Conservation (phyloP, 2,329 filamentous ascomycete species). For the Fusarium sp. region DNA sequence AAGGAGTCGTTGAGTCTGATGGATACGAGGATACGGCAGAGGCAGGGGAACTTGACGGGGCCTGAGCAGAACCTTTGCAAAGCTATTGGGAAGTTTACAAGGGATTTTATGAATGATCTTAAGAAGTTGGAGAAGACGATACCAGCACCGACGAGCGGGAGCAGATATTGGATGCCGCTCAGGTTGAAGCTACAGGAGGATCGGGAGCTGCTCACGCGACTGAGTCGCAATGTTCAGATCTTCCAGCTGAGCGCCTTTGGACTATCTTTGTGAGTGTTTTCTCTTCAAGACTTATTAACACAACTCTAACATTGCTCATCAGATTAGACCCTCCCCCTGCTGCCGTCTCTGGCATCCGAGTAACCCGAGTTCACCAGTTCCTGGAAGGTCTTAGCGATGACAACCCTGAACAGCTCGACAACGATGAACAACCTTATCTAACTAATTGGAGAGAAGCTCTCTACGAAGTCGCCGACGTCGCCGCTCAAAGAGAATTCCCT, state of each 20-base stretch:
- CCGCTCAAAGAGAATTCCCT: slow-evolving; percentile 5
- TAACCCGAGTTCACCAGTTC: slow-evolving; percentile 2
- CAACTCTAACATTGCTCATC: neutral
- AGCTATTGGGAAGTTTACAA: slow-evolving; percentile 9
- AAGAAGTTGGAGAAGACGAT: slow-evolving; percentile 1
- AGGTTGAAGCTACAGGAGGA: slow-evolving; percentile 10
- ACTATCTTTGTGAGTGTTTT: slow-evolving; percentile 5
- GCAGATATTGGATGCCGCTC: neutral
- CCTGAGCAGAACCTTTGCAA: slow-evolving; percentile 19
- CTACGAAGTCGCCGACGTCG: slow-evolving; percentile 12
- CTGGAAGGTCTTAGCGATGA: slow-evolving; percentile 11
- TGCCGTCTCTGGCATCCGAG: neutral
- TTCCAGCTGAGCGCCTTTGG: slow-evolving; percentile 19
- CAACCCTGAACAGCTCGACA: slow-evolving; percentile 5
- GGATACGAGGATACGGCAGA: slow-evolving; percentile 8
- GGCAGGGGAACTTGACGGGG: slow-evolving; percentile 2
- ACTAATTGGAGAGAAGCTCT: slow-evolving; percentile 13
- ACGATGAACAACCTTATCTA: neutral
- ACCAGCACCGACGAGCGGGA: neutral
- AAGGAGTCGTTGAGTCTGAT: slow-evolving; percentile 6
- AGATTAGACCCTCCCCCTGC: neutral
- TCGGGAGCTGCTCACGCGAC: slow-evolving; percentile 6
- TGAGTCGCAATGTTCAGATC: slow-evolving; percentile 24
- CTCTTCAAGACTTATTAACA: rapidly evolving
- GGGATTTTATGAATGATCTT: slow-evolving; percentile 12